Conservation (phyloP, 2,329 filamentous ascomycete genomes). For the Colletotrichum eremochloae region DNA sequence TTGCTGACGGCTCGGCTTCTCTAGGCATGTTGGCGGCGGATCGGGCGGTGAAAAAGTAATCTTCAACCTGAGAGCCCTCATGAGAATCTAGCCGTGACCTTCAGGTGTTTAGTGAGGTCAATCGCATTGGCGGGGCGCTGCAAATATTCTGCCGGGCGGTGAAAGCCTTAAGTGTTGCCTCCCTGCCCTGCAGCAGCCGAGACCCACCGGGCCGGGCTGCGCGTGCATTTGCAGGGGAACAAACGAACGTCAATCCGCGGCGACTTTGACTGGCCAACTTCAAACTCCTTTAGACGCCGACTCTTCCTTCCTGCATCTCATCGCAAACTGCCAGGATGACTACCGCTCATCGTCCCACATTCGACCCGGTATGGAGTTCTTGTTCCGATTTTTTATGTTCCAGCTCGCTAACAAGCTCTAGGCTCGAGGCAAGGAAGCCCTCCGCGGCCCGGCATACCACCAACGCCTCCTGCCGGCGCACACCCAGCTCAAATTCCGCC, state of each 20-base stretch:
- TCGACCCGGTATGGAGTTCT: slow-evolving; percentile 80
- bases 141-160: slow-evolving; percentile 66
- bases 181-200: slow-evolving; percentile 21
- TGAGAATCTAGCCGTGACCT: slow-evolving; percentile 24
- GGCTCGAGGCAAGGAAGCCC: slow-evolving; percentile 95
- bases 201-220: slow-evolving; percentile 24
- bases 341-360: slow-evolving; percentile 86
- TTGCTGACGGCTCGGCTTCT: slow-evolving; percentile 89
- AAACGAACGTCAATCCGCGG: slow-evolving; percentile 3
- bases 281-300: slow-evolving; percentile 8
- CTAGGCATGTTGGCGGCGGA: slow-evolving; percentile 78
- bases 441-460: slow-evolving; percentile 93
- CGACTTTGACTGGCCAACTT: slow-evolving; percentile 18
- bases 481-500: slow-evolving; percentile 90
- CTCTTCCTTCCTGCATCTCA: not conserved
- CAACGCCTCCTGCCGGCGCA: slow-evolving; percentile 95
- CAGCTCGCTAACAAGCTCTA: slow-evolving; percentile 53
- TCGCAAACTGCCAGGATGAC: slow-evolving; percentile 63
- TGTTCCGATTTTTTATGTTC: not conserved
- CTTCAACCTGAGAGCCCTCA: slow-evolving; percentile 10
- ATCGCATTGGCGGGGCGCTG: slow-evolving; percentile 44
- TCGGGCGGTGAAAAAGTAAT: slow-evolving; percentile 43
- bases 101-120: slow-evolving; percentile 42
- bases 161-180: slow-evolving; percentile 41
- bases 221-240: slow-evolving; percentile 21